A percentile compares a stretch with the other conserved stretches of the same genome.
These are phyloP conservation scores for Nicotiana benthamiana DNA, from an alignment of 257 asterid species.

Conservation along the genomic window DNA sequence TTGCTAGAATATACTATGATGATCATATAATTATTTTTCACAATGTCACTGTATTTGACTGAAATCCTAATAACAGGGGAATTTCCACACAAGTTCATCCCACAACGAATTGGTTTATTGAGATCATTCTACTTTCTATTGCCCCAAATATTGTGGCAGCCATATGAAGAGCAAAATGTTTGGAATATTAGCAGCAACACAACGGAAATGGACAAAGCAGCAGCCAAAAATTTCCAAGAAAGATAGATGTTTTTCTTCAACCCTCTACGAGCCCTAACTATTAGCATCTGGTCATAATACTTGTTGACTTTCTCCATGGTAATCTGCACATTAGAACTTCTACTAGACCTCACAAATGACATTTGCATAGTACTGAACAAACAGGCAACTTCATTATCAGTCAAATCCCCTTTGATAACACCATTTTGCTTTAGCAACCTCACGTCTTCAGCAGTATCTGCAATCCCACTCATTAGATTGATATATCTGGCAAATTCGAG, in stretches of 20 bases:
- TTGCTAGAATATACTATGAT: too few species aligned
- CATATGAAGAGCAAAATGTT: slow-evolving; percentile 37
- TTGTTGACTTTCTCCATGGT: slow-evolving; percentile 33
- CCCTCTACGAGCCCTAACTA: slow-evolving; percentile 22
- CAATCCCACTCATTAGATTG: slow-evolving; percentile 48
- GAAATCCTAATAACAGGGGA: too few species aligned
- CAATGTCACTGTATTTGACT: too few species aligned
- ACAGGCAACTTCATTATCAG: slow-evolving; percentile 29
- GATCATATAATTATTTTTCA: too few species aligned
- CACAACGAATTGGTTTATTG: not conserved
- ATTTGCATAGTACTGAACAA: slow-evolving; percentile 38
- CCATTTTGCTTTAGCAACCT: slow-evolving; percentile 25
- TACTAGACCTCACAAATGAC: slow-evolving; percentile 9
- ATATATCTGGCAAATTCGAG: slow-evolving; percentile 37
- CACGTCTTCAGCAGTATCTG: slow-evolving; percentile 34
- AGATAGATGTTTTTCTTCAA: slow-evolving; percentile 12
- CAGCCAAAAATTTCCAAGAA: slow-evolving; percentile 19
- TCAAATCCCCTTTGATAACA: slow-evolving; percentile 23
- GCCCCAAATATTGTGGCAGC: slow-evolving; percentile 12
- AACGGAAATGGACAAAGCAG: slow-evolving; percentile 17
- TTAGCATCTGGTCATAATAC: slow-evolving; percentile 11
- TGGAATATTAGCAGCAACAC: slow-evolving; percentile 25
- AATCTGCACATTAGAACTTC: slow-evolving; percentile 23
- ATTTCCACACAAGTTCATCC: too few species aligned
- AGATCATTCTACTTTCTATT: not conserved